Conservation (phyloP, 495 filamentous ascomycete genomes). For the Aspergillus indologenus region DNA sequence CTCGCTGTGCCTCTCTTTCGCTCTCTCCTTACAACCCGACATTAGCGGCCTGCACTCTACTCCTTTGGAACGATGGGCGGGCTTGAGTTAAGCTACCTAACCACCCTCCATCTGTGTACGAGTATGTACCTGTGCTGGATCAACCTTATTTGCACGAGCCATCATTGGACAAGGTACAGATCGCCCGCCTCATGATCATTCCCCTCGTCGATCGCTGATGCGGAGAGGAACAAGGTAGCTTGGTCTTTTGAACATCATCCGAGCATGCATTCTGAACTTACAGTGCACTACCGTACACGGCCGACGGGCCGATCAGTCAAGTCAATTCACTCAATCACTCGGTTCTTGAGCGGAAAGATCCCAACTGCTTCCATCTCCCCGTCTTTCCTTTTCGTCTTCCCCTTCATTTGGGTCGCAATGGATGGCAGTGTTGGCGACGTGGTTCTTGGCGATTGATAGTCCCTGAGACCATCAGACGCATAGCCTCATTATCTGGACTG, state of each 20-base stretch:
- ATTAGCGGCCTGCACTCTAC: neutral
- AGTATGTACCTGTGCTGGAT: conserved; percentile 5
- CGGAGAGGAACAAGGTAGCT: neutral
- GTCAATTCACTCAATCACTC: neutral
- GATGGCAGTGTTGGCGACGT: neutral
- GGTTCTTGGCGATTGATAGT: neutral
- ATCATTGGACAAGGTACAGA: neutral
- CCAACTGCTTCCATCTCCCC: neutral
- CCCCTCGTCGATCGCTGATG: neutral
- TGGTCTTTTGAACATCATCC: neutral
- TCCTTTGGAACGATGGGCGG: neutral
- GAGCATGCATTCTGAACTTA: neutral
- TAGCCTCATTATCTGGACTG: neutral
- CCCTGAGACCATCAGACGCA: neutral
- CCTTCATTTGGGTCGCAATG: neutral
- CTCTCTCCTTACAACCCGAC: neutral
- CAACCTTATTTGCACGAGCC: neutral
- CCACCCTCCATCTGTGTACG: no score
- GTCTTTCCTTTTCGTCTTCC: no score
- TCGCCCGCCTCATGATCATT: neutral
- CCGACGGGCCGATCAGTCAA: neutral
- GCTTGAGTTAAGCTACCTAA: neutral
- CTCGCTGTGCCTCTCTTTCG: neutral
- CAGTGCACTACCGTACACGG: neutral
- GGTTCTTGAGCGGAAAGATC: neutral